Percentiles rank a stretch among this genome's conserved stretches.
These are phyloP conservation scores for Candida ortonii DNA, from an alignment of 805 yeast species.

Conservation along the genomic window DNA sequence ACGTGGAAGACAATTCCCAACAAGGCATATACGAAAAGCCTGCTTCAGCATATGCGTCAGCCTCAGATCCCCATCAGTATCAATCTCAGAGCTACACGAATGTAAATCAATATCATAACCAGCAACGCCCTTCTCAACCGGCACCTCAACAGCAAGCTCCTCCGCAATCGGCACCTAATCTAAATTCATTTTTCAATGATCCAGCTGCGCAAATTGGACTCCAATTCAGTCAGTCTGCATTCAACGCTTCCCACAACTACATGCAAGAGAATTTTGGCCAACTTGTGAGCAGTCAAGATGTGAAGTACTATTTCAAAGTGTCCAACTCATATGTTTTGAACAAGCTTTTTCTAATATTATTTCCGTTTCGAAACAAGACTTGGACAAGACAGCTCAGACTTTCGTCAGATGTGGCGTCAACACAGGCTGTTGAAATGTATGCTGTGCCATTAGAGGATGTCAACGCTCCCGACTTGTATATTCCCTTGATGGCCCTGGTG, in stretches of 20 bases:
- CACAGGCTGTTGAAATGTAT: conserved; percentile 39
- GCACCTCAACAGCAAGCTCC: conserved; percentile 9
- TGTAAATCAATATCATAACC: conserved; percentile 24
- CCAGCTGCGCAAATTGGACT: conserved; percentile 83
- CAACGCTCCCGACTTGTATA: conserved; percentile 95
- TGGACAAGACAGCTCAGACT: conserved; percentile 63
- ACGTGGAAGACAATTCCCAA: conserved; percentile 15
- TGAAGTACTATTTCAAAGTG: conserved; percentile 88
- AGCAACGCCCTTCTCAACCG: conserved; percentile 28
- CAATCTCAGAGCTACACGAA: conserved; percentile 17
- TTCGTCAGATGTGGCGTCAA: conserved; percentile 34
- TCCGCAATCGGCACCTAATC: conserved; percentile 20
- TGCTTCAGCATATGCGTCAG: conserved; percentile 24
- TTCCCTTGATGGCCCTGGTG: conserved; percentile 89
- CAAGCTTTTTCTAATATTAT: conserved; percentile 69
- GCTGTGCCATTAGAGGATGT: conserved; percentile 82
- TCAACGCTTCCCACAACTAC: conserved; percentile 76
- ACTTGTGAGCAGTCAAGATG: conserved; percentile 49
- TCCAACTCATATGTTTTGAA: conserved; percentile 80
- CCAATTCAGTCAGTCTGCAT: conserved; percentile 83
- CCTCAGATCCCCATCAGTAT: conserved; percentile 22
- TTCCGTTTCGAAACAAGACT: conserved; percentile 81
- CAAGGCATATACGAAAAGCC: conserved; percentile 1
- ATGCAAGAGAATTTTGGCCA: conserved; percentile 66
- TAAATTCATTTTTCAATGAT: conserved; percentile 58